Base-by-base conservation (phyloP, 768 basidiomycete genomes). In the Leccinum disarticulatum region DNA sequence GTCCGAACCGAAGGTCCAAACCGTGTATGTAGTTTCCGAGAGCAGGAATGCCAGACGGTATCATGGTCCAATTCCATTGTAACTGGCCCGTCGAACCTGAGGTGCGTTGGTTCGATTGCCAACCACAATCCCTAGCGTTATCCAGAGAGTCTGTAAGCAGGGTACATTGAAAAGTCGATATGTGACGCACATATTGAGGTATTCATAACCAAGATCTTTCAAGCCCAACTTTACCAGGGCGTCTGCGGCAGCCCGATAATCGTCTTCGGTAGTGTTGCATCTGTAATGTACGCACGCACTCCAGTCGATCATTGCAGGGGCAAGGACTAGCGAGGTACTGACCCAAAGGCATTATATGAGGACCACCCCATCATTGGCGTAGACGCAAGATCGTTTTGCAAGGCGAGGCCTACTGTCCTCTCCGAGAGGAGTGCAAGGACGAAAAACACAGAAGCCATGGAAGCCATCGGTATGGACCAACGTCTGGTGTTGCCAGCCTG, bases 311-410 rank as follows among this genome's bases (percentile, higher is more conserved):
- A 5, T 14, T 56, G 10, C 17, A 49, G 25, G 2, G 4, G 28
- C 17, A 11, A 31, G 22, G 25, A 13, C 1, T 36, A 6, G 25
- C 4, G 17, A 1, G 35, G 28, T 25, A 56, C 62, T 43, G 11
- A 64, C 63, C 10, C 10, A 36, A 55, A 62, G 6, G 53, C 60
- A 27, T 62, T 64, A 14, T 56, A 64, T 35, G 60, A 56, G 36
- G 58, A 61, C 60, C 60, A 61, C 19, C 63, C 63, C 60, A 62
- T 62, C 7, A 61, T 38, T 15, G 63, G 63, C 6, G 63, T 56
- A 47, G 19, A 41, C 31, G 60, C 57, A 8, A 56, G 47, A 15
- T 60, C 60, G 25, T 64, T 64, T 6, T 64, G 25, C 13, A 64
- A 27, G 10, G 30, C 60, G 1, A 25, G 19, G 35, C 35, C 35